Conservation (phyloP, 768 basidiomycete genomes). For the Candolleomyces aberdarensis region DNA sequence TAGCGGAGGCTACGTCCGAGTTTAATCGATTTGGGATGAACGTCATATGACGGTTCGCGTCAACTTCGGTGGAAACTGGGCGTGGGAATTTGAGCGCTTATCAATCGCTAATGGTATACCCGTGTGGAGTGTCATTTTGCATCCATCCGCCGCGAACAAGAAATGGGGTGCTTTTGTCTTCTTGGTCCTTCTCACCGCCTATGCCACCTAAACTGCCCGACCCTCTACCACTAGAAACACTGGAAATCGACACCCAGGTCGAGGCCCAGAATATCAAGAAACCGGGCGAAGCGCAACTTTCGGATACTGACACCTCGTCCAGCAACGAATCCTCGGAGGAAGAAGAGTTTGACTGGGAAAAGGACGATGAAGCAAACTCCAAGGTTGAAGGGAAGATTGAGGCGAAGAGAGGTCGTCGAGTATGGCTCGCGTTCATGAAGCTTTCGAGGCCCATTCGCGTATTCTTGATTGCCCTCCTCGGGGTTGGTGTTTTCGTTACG, state of each 20-base stretch:
- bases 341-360: constrained; percentile 70
- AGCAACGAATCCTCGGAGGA: constrained; percentile 53
- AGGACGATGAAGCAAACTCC: constrained; percentile 44
- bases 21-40: neutral
- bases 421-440: constrained; percentile 67
- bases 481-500: constrained; percentile 61
- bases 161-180: constrained; percentile 1
- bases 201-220: constrained; percentile 1
- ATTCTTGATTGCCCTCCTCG: constrained; percentile 55
- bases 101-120: too few relatives aligned
- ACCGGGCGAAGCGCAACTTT: constrained; percentile 12
- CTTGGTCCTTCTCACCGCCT: neutral
- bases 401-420: constrained; percentile 57
- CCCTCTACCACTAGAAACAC: neutral
- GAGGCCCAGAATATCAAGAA: neutral
- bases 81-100: too few relatives aligned
- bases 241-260: neutral
- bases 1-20: neutral
- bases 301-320: constrained; percentile 44
- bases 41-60: too few relatives aligned
- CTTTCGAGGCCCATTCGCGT: constrained; percentile 58
- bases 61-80: too few relatives aligned
- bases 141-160: neutral
- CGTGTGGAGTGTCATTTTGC: too few relatives aligned
- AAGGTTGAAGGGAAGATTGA: constrained; percentile 30